Conservation (phyloP, 768 basidiomycete species). For the Tricholoma sp. region DNA sequence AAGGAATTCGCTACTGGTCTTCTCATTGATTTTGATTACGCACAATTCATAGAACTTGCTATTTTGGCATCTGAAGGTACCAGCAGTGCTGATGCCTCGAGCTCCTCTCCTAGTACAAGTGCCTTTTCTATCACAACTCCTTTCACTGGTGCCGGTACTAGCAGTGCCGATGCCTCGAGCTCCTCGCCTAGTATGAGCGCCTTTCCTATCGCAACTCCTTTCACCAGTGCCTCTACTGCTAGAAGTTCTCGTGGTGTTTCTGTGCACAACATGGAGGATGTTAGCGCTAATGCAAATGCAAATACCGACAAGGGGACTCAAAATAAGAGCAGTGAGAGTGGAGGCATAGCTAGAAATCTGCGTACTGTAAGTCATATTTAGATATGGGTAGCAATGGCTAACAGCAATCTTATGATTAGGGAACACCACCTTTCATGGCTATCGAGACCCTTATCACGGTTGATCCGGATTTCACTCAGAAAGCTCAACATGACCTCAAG, state of each 20-base stretch:
- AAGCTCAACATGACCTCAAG: background rate
- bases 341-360: background rate
- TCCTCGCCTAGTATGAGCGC: background rate
- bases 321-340: background rate
- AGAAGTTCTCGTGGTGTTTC: background rate
- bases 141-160: background rate
- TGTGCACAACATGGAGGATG: background rate
- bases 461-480: too few relatives aligned
- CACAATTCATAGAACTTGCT: too few relatives aligned
- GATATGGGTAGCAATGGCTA: too few relatives aligned
- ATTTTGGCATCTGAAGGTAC: too few relatives aligned
- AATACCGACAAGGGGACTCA: background rate
- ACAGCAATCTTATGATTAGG: background rate
- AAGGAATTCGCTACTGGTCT: background rate
- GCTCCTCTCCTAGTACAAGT: background rate
- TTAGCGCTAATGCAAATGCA: background rate
- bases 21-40: slow-evolving; percentile 2
- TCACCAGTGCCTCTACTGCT: background rate
- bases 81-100: background rate
- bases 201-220: too few relatives aligned
- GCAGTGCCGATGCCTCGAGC: background rate
- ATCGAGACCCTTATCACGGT: background rate
- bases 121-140: background rate
- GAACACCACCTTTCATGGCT: background rate
- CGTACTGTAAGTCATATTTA: background rate